Evolutionary conservation across 1,139 yeast species (phyloP).

Genomic region (Kodamaea fungicola): DNA sequence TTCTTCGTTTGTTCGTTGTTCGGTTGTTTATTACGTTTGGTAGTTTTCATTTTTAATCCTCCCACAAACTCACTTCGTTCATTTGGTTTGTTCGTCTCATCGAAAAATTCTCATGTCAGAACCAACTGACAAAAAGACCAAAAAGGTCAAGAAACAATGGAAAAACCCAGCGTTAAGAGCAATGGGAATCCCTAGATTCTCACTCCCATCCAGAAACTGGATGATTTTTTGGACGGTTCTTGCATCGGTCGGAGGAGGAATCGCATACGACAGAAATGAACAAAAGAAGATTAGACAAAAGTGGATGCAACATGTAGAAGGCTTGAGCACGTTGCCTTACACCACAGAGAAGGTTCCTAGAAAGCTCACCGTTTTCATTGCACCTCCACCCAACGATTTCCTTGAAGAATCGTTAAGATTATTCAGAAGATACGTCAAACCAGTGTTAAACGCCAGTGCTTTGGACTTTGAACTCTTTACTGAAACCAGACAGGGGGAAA

Average conservation of each 20-base stretch:
- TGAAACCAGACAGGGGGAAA: conserved; percentile 85
- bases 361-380: conserved; percentile 75
- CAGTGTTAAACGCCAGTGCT: conserved; percentile 81
- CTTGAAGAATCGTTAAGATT: conserved; percentile 70
- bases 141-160: conserved; percentile 46
- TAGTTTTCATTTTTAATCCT: background rate
- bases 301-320: conserved; percentile 63
- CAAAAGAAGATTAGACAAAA: conserved; percentile 62
- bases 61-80: background rate
- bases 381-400: conserved; percentile 96
- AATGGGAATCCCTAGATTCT: conserved; percentile 78
- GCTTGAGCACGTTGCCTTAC: conserved; percentile 38
- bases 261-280: conserved; percentile 73
- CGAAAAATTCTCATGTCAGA: conserved; percentile 1
- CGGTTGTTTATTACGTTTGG: no score
- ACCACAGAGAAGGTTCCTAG: conserved; percentile 55
- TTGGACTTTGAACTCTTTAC: conserved; percentile 77
- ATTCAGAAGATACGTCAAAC: conserved; percentile 81
- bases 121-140: background rate
- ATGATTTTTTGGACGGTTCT: conserved; percentile 78
- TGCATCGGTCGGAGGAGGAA: conserved; percentile 64
- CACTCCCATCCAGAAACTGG: conserved; percentile 92
- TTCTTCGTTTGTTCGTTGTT: no score
- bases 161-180: conserved; percentile 83
- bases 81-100: background rate